Conservation (phyloP, 768 basidiomycete genomes). For the Mycena leptocephala region DNA sequence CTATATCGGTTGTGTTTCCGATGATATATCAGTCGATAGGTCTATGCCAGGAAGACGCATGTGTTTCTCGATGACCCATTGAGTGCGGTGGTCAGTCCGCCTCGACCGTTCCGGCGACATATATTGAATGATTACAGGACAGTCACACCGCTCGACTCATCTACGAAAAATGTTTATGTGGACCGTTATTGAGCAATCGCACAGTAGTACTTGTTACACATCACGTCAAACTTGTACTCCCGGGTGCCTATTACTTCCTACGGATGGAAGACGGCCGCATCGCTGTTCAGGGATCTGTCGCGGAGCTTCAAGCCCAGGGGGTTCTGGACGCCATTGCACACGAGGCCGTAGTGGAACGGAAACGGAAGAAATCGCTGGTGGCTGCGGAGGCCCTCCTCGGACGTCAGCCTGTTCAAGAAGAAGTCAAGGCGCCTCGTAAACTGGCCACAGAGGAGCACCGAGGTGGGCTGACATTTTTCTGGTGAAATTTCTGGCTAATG, state of each 20-base stretch:
- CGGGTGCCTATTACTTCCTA: constrained; percentile 80
- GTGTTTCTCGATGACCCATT: constrained; percentile 74
- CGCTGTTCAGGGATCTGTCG: constrained; percentile 80
- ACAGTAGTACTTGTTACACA: constrained; percentile 85
- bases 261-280: constrained; percentile 88
- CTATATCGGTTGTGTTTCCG: too few relatives aligned
- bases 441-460: too few relatives aligned
- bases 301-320: constrained; percentile 74
- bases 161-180: constrained; percentile 76
- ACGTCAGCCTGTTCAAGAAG: too few relatives aligned
- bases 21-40: too few relatives aligned
- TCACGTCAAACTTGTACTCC: constrained; percentile 89
- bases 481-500: too few relatives aligned
- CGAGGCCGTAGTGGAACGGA: constrained; percentile 66
- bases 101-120: too few relatives aligned
- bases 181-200: constrained; percentile 75
- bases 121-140: constrained; percentile 60
- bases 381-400: constrained; percentile 43
- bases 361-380: constrained; percentile 61
- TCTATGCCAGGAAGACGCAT: constrained; percentile 64
- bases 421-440: too few relatives aligned
- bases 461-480: constrained; percentile 84
- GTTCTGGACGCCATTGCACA: constrained; percentile 74
- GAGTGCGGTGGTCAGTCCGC: constrained; percentile 67
- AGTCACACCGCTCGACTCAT: constrained; percentile 78